Base-by-base conservation (phyloP, 768 basidiomycete genomes). In the Butyriboletus loyo region DNA sequence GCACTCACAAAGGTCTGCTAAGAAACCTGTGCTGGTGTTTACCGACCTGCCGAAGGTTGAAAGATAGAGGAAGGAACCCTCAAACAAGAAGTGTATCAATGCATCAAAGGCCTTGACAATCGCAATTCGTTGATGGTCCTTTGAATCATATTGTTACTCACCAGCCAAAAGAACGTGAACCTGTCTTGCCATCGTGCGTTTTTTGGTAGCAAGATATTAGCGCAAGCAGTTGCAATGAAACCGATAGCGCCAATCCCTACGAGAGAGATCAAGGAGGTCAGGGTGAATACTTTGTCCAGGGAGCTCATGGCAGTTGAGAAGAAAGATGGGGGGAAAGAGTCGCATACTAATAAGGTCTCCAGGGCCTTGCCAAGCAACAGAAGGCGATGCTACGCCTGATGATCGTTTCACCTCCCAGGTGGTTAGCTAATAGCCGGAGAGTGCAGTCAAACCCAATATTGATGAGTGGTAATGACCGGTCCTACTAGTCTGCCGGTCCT, bases 101-200 rank as follows among this genome's bases (percentile, higher is more conserved):
- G 82, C 88, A 66, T 92, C 89, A 59, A 92, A 92, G 21, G 86
- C 79, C 88, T 89, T 58, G 31, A 27, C n/a, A 28, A 56, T 36
- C 19, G 25, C 9, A 30, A n/a, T 39, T 55, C 32, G 21, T 48
- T 34, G 4, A 25, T 15, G 9, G 31, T 30, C 44, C 28, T 14
- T 21, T n/a, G 17, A 19, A 25, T 13, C 13, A 21, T 13, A 14
- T 32, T 15, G 32, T 7, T 17, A 72, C 80, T 61, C 59, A 88
- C 87, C 59, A 92, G 74, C 89, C 89, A 91, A 42, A 90, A 80
- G 70, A 89, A 92, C 10, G 86, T 83, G 56, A 77, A 81, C 52
- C 73, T 74, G 63, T 91, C 87, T 57, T 82, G 80, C 77, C 79
- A 80, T 22, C 77, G 72, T 14, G 14, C 32, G 32, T 32, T 32